Conservation (phyloP, 768 basidiomycete genomes). For the Podaxis pistillaris region DNA sequence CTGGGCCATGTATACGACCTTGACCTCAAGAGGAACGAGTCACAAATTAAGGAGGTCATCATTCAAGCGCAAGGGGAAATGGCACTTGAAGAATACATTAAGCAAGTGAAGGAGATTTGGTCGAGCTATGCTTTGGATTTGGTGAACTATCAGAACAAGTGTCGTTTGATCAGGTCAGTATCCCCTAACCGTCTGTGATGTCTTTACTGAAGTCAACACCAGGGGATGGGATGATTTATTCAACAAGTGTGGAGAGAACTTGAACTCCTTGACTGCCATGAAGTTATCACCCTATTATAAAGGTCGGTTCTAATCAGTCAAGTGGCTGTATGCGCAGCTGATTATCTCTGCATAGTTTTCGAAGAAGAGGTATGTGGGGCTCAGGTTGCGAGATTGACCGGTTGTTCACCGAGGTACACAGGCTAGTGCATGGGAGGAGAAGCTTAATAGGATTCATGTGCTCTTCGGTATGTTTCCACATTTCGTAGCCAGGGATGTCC, state of each 20-base stretch:
- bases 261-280: slow-evolving; percentile 96
- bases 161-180: slow-evolving; percentile 82
- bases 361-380: slow-evolving; percentile 71
- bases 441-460: slow-evolving; percentile 93
- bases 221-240: slow-evolving; percentile 98
- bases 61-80: slow-evolving; percentile 98
- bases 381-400: slow-evolving; percentile 4
- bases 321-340: neutral
- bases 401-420: slow-evolving; percentile 22
- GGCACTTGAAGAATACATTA: slow-evolving; percentile 94
- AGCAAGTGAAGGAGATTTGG: slow-evolving; percentile 97
- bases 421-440: slow-evolving; percentile 95
- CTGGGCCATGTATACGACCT: slow-evolving; percentile 96
- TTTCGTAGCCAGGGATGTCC: neutral
- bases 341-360: slow-evolving; percentile 52
- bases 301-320: slow-evolving; percentile 41
- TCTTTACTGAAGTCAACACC: slow-evolving; percentile 10
- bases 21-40: slow-evolving; percentile 93
- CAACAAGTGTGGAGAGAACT: slow-evolving; percentile 94
- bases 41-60: slow-evolving; percentile 89
- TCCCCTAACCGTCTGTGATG: neutral
- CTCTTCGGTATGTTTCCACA: slow-evolving; percentile 70
- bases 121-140: slow-evolving; percentile 93
- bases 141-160: slow-evolving; percentile 98
- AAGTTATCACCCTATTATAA: slow-evolving; percentile 98